Evolutionary conservation across 441 rosid species (phyloP).

Genomic region (Syzygium syzygioides): DNA sequence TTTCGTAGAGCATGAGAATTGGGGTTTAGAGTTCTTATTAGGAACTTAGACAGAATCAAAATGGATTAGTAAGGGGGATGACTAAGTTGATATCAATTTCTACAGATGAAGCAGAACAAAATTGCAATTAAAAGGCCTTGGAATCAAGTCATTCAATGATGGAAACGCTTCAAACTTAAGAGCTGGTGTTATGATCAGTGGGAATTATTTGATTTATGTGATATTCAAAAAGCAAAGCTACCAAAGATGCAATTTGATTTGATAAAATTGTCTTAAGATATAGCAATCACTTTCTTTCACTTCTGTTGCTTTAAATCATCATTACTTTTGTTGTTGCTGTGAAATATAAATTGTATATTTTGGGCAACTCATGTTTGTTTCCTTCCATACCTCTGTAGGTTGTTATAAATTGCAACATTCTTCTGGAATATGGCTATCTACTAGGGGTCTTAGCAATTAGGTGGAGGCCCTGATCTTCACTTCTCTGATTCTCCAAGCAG

Average conservation of each 20-base stretch:
- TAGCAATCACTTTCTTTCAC: background rate
- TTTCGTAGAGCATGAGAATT: no score
- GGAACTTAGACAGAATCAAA: no score
- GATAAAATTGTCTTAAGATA: background rate
- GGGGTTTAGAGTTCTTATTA: no score
- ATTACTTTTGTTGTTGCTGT: background rate
- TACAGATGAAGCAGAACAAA: background rate
- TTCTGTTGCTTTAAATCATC: background rate
- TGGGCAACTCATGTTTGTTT: background rate
- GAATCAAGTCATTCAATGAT: background rate
- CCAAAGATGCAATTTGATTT: background rate
- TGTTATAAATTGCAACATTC: slow-evolving; percentile 36
- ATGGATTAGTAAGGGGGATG: no score
- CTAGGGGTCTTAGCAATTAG: no score
- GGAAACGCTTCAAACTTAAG: background rate
- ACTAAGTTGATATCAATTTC: no score
- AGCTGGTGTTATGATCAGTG: background rate
- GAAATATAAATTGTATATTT: background rate
- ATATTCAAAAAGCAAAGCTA: background rate
- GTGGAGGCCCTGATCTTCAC: no score
- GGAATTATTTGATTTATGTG: background rate
- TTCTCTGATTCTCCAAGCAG: no score
- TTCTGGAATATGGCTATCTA: slow-evolving; percentile 12
- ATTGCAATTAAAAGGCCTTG: background rate
- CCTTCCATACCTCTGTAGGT: background rate